phyloP scores from a whole-genome alignment of 306 rosid species.

The Cicer chorassanicum region DNA sequence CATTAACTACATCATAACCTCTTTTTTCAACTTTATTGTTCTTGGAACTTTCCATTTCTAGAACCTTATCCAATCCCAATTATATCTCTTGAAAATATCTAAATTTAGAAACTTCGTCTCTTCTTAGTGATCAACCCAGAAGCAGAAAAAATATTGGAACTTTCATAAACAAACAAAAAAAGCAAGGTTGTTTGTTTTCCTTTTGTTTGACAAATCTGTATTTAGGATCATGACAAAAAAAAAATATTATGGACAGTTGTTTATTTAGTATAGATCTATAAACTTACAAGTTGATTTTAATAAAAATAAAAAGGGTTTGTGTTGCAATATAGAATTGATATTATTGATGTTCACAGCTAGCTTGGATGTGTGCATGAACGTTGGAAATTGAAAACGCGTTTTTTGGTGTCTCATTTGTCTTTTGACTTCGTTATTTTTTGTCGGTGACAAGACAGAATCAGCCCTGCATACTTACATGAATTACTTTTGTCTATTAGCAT shows the following conservation, averaged over 20 bases:
- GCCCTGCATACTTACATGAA: neutral
- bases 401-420: conserved; percentile 47
- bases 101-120: conserved; percentile 53
- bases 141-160: conserved; percentile 32
- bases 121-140: conserved; percentile 48
- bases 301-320: conserved; percentile 6
- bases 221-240: conserved; percentile 46
- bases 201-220: conserved; percentile 43
- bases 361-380: conserved; percentile 59
- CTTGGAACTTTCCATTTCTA: conserved; percentile 70
- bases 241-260: conserved; percentile 3
- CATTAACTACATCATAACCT: conserved; percentile 53
- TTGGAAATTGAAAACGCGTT: conserved; percentile 71
- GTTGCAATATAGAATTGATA: conserved; percentile 38
- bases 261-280: conserved; percentile 51
- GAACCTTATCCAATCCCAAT: conserved; percentile 58
- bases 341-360: conserved; percentile 68
- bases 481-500: too few species aligned
- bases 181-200: conserved; percentile 4
- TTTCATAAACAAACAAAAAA: conserved; percentile 22
- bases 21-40: conserved; percentile 67
- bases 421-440: conserved; percentile 46
- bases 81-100: conserved; percentile 42
- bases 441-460: conserved; percentile 45
- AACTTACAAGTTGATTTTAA: conserved; percentile 12